Conservation (phyloP, 352 stramenopile genomes). For the Globisporangium perplexum region DNA sequence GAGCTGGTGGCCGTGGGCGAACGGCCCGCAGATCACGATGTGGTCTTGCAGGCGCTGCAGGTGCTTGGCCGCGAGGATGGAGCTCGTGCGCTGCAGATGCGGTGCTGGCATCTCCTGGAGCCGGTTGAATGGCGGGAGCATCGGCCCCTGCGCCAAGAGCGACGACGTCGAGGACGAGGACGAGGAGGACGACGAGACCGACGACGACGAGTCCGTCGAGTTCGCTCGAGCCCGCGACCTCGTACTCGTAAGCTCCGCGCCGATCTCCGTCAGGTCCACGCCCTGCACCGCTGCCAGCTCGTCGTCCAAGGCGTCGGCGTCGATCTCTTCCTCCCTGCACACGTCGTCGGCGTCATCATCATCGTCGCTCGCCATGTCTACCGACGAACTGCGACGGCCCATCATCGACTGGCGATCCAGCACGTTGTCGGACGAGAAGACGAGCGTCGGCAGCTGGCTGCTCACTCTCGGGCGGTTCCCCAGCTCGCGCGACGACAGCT, state of each 20-base stretch:
- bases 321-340: slow-evolving; percentile 3
- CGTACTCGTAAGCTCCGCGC: background rate
- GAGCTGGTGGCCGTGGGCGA: slow-evolving; percentile 31
- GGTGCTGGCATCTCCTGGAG: background rate
- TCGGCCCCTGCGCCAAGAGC: background rate
- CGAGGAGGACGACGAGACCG: background rate
- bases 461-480: background rate
- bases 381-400: slow-evolving; percentile 18
- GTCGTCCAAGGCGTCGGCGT: background rate
- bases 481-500: slow-evolving; percentile 7
- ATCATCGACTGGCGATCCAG: slow-evolving; percentile 42
- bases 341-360: slow-evolving; percentile 13
- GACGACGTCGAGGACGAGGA: slow-evolving; percentile 1
- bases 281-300: slow-evolving; percentile 1
- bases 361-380: slow-evolving; percentile 10
- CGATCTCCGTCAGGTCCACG: slow-evolving; percentile 1
- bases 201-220: slow-evolving; percentile 5
- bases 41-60: slow-evolving; percentile 26
- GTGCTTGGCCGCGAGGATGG: slow-evolving; percentile 9
- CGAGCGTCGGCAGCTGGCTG: slow-evolving; percentile 22
- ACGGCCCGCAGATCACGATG: slow-evolving; percentile 41
- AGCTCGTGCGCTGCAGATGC: slow-evolving; percentile 14
- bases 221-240: background rate
- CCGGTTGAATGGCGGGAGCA: slow-evolving; percentile 8
- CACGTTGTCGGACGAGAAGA: slow-evolving; percentile 44